Conservation (phyloP, 164 flowering plant genomes). For the Macadamia tetraphylla region DNA sequence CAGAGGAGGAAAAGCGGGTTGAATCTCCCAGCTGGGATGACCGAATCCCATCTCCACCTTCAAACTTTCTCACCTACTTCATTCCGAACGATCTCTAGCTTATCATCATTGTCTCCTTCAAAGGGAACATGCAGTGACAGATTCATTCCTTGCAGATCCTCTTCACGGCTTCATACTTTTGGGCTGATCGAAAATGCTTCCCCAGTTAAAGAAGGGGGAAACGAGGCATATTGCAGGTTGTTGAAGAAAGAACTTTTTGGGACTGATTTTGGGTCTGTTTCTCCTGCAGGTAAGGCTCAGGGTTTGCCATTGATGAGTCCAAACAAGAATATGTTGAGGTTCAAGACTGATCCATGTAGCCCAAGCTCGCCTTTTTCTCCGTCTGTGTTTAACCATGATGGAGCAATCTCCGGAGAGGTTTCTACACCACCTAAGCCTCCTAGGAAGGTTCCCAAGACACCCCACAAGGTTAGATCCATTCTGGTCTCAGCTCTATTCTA, state of each 20-base stretch:
- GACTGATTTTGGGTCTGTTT: slow-evolving; percentile 60
- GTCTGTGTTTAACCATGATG: slow-evolving; percentile 49
- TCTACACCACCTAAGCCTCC: slow-evolving; percentile 83
- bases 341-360: slow-evolving; percentile 71
- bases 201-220: slow-evolving; percentile 80
- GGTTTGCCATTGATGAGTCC: slow-evolving; percentile 64
- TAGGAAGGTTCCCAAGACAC: slow-evolving; percentile 87
- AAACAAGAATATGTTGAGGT: slow-evolving; percentile 80
- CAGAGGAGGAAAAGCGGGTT: slow-evolving; percentile 55
- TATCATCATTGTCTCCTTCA: slow-evolving; percentile 57
- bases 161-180: slow-evolving; percentile 86
- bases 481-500: not conserved
- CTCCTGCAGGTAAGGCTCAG: slow-evolving; percentile 60
- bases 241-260: slow-evolving; percentile 83
- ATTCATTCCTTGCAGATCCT: slow-evolving; percentile 93
- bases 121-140: slow-evolving; percentile 72
- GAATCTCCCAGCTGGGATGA: slow-evolving; percentile 89
- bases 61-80: slow-evolving; percentile 38
- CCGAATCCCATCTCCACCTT: slow-evolving; percentile 51
- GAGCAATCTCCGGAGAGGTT: slow-evolving; percentile 38
- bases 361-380: slow-evolving; percentile 75
- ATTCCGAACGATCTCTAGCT: slow-evolving; percentile 36
- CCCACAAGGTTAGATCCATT: slow-evolving; percentile 61
- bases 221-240: slow-evolving; percentile 67
- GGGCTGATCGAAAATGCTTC: slow-evolving; percentile 74